Conservation (phyloP, 2,329 filamentous ascomycete genomes). For the Geosmithia putterillii region DNA sequence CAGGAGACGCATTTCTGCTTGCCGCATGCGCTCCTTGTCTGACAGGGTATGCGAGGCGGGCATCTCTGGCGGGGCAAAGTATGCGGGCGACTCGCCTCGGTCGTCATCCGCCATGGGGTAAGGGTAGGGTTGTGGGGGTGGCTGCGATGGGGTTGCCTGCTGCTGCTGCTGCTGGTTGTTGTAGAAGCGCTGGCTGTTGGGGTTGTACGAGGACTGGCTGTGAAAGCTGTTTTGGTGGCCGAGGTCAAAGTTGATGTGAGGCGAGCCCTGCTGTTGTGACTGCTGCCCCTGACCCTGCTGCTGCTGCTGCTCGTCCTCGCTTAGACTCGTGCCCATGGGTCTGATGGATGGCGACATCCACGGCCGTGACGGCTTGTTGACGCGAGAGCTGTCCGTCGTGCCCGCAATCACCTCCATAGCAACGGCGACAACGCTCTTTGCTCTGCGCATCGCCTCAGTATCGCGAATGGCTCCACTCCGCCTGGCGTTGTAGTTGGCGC, state of each 20-base stretch:
- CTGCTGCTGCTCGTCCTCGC: constrained; percentile 16
- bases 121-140: constrained; percentile 5
- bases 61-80: constrained; percentile 48
- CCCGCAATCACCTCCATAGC: constrained; percentile 81
- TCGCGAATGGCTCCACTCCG: constrained; percentile 60
- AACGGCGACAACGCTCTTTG: constrained; percentile 84
- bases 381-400: constrained; percentile 58
- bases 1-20: constrained; percentile 66
- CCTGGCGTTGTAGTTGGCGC: constrained; percentile 13
- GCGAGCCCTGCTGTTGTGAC: constrained; percentile 8
- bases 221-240: too few relatives aligned
- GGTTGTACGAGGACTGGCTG: constrained; percentile 13
- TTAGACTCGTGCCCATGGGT: constrained; percentile 14
- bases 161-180: too few relatives aligned
- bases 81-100: constrained; percentile 24
- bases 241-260: constrained; percentile 7
- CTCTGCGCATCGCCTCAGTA: constrained; percentile 72
- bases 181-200: constrained; percentile 14
- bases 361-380: constrained; percentile 10
- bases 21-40: constrained; percentile 71
- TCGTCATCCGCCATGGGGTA: constrained; percentile 3
- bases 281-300: too few relatives aligned
- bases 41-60: constrained; percentile 50
- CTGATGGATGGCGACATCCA: constrained; percentile 11
- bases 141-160: too few relatives aligned